A percentile compares a stretch with the other conserved stretches of the same genome.
These are phyloP conservation scores for Aspergillus cavernicola DNA, from an alignment of 495 filamentous ascomycete genomes.

Conservation along the genomic window DNA sequence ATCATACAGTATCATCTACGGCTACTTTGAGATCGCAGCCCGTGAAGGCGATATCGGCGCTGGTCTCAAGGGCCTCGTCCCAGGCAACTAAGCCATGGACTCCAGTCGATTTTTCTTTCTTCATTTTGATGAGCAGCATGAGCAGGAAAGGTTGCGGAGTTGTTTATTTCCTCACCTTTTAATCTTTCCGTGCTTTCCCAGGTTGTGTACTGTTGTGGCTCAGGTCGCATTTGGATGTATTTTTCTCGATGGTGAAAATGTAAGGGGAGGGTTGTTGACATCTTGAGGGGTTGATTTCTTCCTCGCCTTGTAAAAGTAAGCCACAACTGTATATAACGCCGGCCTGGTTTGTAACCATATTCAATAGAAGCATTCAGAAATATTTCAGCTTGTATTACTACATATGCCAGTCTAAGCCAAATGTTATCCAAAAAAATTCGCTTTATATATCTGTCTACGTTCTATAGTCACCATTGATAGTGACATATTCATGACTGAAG, in stretches of 20 bases:
- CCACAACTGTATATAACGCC: slow-evolving; percentile 25
- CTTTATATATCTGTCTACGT: slow-evolving; percentile 43
- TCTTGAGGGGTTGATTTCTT: slow-evolving; percentile 8
- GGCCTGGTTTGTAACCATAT: slow-evolving; percentile 30
- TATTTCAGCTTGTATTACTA: slow-evolving; percentile 1
- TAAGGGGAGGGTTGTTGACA: slow-evolving; percentile 14
- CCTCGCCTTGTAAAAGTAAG: slow-evolving; percentile 12
- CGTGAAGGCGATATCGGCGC: slow-evolving; percentile 90
- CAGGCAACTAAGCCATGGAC: slow-evolving; percentile 40
- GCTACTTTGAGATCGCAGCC: slow-evolving; percentile 98
- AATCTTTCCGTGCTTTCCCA: slow-evolving; percentile 26
- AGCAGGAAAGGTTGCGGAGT: slow-evolving; percentile 26
- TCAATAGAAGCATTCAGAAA: slow-evolving; percentile 13
- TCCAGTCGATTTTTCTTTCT: slow-evolving; percentile 4
- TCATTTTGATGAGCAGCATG: slow-evolving; percentile 36
- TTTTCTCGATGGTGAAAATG: slow-evolving; percentile 11
- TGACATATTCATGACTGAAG: slow-evolving; percentile 96
- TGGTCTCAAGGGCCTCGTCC: slow-evolving; percentile 85
- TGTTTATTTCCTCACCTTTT: slow-evolving; percentile 25
- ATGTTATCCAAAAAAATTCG: not conserved
- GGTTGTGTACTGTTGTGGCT: slow-evolving; percentile 25
- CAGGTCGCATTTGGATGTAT: slow-evolving; percentile 13
- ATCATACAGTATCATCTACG: slow-evolving; percentile 82
- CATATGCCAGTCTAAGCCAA: not conserved
- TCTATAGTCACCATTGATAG: slow-evolving; percentile 89